A percentile compares a stretch with the other conserved stretches of the same genome.
These are phyloP conservation scores for Brassica balearica DNA, from an alignment of 441 rosid genomes.

Conservation along the genomic window DNA sequence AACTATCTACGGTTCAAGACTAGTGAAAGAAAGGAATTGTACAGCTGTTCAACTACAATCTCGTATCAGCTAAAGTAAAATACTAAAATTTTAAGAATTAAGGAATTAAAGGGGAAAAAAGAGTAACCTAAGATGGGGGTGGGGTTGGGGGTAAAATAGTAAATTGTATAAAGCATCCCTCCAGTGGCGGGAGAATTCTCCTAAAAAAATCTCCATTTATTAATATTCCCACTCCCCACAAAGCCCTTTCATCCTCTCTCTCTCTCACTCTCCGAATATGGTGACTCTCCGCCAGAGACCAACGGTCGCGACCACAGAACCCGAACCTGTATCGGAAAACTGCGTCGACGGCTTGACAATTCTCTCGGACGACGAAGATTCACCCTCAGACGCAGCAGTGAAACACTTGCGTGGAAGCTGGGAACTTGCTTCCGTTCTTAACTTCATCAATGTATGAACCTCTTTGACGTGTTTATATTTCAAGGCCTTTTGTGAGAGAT, in stretches of 20 bases:
- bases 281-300: constrained; percentile 45
- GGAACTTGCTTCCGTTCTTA: constrained; percentile 93
- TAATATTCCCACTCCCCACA: constrained; percentile 18
- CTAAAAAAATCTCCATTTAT: not conserved
- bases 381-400: constrained; percentile 49
- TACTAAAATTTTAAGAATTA: not conserved
- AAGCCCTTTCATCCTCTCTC: constrained; percentile 34
- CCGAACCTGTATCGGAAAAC: constrained; percentile 17
- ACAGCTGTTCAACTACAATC: not conserved
- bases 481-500: constrained; percentile 5
- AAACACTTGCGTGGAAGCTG: constrained; percentile 71
- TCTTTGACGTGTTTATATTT: not conserved
- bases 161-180: constrained; percentile 1
- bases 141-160: not conserved
- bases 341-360: constrained; percentile 28
- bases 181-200: constrained; percentile 39
- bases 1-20: not conserved
- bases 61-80: not conserved
- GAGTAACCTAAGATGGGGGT: too few species aligned
- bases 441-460: constrained; percentile 62
- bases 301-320: constrained; percentile 20
- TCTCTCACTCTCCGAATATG: constrained; percentile 43
- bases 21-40: not conserved
- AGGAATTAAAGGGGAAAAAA: not conserved
- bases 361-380: constrained; percentile 43